phyloP scores from a whole-genome alignment of 805 yeast species.

The Metschnikowia similis region DNA sequence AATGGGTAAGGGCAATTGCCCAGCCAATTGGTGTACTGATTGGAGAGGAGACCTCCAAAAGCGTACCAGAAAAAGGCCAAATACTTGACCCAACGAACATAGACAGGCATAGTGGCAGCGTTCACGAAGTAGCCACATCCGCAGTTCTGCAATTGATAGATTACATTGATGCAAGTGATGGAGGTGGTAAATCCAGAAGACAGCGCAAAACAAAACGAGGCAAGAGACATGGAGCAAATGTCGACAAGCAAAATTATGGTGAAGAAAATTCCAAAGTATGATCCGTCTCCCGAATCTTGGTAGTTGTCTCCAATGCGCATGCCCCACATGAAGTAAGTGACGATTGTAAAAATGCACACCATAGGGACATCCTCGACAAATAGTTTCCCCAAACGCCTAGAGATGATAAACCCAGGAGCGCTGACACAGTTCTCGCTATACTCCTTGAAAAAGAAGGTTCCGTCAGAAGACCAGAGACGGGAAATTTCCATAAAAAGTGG shows the following conservation, averaged over 20 bases:
- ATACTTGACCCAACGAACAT: slow-evolving; percentile 81
- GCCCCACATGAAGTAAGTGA: slow-evolving; percentile 78
- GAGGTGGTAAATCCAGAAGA: slow-evolving; percentile 61
- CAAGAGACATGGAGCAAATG: slow-evolving; percentile 52
- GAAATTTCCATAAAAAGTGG: slow-evolving; percentile 38
- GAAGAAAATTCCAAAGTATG: slow-evolving; percentile 57
- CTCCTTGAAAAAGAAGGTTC: slow-evolving; percentile 47
- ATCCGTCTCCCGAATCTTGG: slow-evolving; percentile 11
- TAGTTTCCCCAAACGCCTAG: slow-evolving; percentile 63
- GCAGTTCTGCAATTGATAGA: slow-evolving; percentile 68
- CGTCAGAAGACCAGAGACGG: slow-evolving; percentile 37
- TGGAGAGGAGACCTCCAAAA: slow-evolving; percentile 63
- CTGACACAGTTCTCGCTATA: slow-evolving; percentile 65
- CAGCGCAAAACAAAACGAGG: slow-evolving; percentile 50
- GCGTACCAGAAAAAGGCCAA: slow-evolving; percentile 75
- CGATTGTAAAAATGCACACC: slow-evolving; percentile 52
- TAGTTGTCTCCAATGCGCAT: slow-evolving; percentile 33
- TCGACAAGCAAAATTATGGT: slow-evolving; percentile 54
- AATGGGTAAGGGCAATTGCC: slow-evolving; percentile 57
- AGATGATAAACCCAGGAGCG: slow-evolving; percentile 59
- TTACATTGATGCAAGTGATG: slow-evolving; percentile 55
- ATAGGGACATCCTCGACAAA: slow-evolving; percentile 66
- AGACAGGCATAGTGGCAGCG: slow-evolving; percentile 71
- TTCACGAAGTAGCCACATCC: slow-evolving; percentile 81
- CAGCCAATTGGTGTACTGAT: slow-evolving; percentile 57